phyloP scores from a whole-genome alignment of 75 land plant genomes.

The Picea sitchensis region DNA sequence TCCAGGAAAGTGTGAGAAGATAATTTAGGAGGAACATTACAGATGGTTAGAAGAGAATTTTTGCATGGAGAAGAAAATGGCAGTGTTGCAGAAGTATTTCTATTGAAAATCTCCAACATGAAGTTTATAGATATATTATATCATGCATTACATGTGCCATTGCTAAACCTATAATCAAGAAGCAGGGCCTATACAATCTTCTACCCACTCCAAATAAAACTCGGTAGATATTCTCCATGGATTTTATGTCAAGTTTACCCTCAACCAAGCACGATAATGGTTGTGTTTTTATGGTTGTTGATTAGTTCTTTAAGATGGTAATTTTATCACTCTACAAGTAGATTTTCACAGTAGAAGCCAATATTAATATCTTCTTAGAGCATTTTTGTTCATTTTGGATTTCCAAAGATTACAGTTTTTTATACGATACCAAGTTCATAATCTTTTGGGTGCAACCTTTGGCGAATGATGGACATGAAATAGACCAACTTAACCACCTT shows the following conservation, averaged over 20 bases:
- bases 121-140: too few species aligned
- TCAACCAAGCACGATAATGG: background rate
- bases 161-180: too few species aligned
- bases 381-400: background rate
- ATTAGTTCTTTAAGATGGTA: background rate
- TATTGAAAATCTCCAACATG: background rate
- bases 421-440: background rate
- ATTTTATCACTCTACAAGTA: background rate
- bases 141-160: too few species aligned
- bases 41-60: background rate
- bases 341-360: background rate
- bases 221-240: background rate
- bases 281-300: background rate
- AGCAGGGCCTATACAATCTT: background rate
- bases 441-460: background rate
- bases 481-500: background rate
- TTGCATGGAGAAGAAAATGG: background rate
- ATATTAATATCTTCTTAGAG: background rate
- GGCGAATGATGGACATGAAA: background rate
- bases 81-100: background rate
- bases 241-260: background rate
- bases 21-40: background rate
- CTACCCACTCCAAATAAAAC: background rate
- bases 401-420: background rate
- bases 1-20: too few species aligned